A percentile compares a stretch with the other conserved stretches of the same genome.
Conservation (phyloP, 768 basidiomycete genomes). For the Lentinula detonsa region DNA sequence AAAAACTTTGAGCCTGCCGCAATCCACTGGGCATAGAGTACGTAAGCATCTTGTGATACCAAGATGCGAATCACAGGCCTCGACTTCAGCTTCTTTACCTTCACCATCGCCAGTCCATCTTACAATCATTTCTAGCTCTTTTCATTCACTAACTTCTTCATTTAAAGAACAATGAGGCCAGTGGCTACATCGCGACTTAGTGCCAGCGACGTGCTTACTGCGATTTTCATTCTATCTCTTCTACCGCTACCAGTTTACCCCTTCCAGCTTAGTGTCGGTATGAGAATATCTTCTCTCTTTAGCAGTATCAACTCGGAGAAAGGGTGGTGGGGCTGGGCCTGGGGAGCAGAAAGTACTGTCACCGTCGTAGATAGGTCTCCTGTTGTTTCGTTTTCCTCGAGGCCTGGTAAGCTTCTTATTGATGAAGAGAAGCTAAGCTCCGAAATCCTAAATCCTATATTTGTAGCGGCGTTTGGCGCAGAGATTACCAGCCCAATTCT, state of each 20-base stretch:
- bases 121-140: background rate
- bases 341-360: conserved; percentile 65
- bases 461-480: conserved; percentile 64
- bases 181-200: background rate
- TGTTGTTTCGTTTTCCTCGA: conserved; percentile 61
- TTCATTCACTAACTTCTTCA: background rate
- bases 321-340: conserved; percentile 61
- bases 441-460: conserved; percentile 14
- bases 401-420: conserved; percentile 36
- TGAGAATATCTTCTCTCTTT: conserved; percentile 14
- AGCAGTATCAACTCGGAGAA: conserved; percentile 40
- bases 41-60: background rate
- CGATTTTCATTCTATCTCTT: background rate
- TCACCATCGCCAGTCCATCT: background rate
- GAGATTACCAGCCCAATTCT: conserved; percentile 63
- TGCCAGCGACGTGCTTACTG: background rate
- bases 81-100: background rate
- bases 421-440: background rate
- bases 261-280: conserved; percentile 3
- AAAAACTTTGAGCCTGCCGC: too few relatives aligned
- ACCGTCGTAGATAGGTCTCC: conserved; percentile 75
- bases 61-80: background rate
- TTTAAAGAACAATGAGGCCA: background rate
- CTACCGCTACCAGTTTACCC: background rate
- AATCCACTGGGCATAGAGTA: background rate